phyloP scores from a whole-genome alignment of 164 flowering plant species.

The Piper longum region DNA sequence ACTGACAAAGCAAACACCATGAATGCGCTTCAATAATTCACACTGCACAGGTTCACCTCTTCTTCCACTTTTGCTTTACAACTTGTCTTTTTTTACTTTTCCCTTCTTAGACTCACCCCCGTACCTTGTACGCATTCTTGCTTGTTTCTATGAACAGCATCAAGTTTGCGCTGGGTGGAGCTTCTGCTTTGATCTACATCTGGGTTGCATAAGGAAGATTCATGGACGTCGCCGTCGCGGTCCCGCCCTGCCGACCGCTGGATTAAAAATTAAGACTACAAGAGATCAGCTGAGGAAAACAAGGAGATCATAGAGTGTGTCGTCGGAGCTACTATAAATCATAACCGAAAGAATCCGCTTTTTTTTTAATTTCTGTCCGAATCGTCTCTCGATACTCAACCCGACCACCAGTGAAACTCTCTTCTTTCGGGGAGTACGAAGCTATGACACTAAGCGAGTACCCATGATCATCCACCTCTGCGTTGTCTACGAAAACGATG shows the following conservation, averaged over 20 bases:
- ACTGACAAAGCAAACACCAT: background rate
- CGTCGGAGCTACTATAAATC: no score
- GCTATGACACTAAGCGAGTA: no score
- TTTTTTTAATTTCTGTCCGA: background rate
- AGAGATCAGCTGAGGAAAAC: background rate
- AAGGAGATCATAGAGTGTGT: no score
- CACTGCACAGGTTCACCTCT: no score
- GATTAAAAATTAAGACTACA: slow-evolving; percentile 19
- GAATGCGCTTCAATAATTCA: background rate
- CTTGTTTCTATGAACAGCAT: slow-evolving; percentile 8
- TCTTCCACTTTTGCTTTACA: background rate
- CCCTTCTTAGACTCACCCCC: background rate
- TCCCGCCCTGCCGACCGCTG: slow-evolving; percentile 40
- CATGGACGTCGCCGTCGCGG: slow-evolving; percentile 18
- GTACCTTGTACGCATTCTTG: slow-evolving; percentile 36
- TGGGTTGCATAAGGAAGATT: slow-evolving; percentile 30
- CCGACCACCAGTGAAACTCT: background rate
- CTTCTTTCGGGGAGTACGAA: background rate
- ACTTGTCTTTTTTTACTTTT: background rate
- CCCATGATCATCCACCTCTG: background rate
- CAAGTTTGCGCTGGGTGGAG: slow-evolving; percentile 9
- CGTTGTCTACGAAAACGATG: background rate
- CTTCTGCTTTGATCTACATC: slow-evolving; percentile 34
- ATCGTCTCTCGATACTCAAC: background rate
- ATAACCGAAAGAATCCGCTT: no score